phyloP scores from a whole-genome alignment of 2,329 filamentous ascomycete species.

The Xylariaceae sp. region DNA sequence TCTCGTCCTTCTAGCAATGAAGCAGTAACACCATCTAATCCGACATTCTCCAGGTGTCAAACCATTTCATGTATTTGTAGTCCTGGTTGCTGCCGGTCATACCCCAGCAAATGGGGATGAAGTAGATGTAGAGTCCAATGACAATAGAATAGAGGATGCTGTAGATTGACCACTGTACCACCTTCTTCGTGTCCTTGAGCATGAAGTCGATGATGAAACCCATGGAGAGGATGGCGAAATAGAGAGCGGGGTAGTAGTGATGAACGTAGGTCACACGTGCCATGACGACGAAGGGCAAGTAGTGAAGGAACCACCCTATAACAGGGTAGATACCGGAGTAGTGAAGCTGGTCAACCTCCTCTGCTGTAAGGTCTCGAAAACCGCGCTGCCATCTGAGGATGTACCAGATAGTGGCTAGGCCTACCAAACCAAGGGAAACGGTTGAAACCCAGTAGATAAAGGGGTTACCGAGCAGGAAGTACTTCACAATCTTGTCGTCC shows the following conservation, averaged over 20 bases:
- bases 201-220: conserved; percentile 88
- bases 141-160: conserved; percentile 65
- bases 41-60: conserved; percentile 76
- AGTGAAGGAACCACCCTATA: conserved; percentile 93
- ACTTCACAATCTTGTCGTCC: conserved; percentile 94
- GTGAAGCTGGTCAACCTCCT: conserved; percentile 89
- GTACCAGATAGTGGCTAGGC: conserved; percentile 73
- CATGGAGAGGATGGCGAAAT: conserved; percentile 87
- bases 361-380: conserved; percentile 71
- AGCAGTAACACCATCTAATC: conserved; percentile 41
- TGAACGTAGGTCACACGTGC: conserved; percentile 98
- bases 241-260: conserved; percentile 97
- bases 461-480: conserved; percentile 96
- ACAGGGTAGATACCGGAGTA: conserved; percentile 88
- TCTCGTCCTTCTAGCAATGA: background rate
- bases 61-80: conserved; percentile 93
- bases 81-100: conserved; percentile 82
- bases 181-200: conserved; percentile 59
- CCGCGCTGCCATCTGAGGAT: conserved; percentile 93
- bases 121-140: conserved; percentile 79
- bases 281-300: conserved; percentile 94
- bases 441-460: conserved; percentile 95
- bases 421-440: conserved; percentile 67
- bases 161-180: conserved; percentile 64
- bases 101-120: conserved; percentile 92